Base-by-base conservation (phyloP, 179 eudicot genomes). In the Silene coronaria region DNA sequence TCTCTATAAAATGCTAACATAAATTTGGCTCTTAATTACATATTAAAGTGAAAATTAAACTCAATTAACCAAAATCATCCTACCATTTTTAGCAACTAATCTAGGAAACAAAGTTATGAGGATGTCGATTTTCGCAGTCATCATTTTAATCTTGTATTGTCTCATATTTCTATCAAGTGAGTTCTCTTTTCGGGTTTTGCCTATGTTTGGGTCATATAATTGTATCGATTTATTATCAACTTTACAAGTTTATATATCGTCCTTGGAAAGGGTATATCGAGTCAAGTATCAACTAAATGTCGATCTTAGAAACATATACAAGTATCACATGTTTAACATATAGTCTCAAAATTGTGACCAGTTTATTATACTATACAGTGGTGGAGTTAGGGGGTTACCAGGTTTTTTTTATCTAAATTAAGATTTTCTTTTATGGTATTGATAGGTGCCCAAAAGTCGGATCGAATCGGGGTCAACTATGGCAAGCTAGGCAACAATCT, bases 401-500 rank as follows among this genome's bases (percentile, higher is more conserved):
- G n/a, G n/a, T n/a, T n/a, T 48, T 48, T 48, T 10, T 75, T 7
- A 46, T 10, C 6, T 66, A 27, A 59, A 27, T 9, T 28, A 6
- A 48, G 38, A 21, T 36, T 19, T 12, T 73, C 12, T 61, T 51
- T 6, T 71, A 14, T 22, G 2, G 36, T 75, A 60, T 45, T 26
- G 26, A 64, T 74, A 86, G 91, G 70, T 77, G 92, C 83, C 58
- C 74, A 62, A 16, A 3, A 55, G 60, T 61, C 77, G 13, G 76
- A 66, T 23, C 82, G 48, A 26, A 84, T 93, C 6, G 98, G 98
- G 21, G 45, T 93, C 38, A 89, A 88, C 84, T 93, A 91, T 21
- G 98, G 98, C 16, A 88, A 81, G 17, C 57, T 71, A 45, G 98
- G 91, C 28, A 79, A 77, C 87, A 80, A 89, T 59, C 76, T 93